phyloP scores from a whole-genome alignment of 176 grass and related monocot genomes.

The Juncus inflexus region DNA sequence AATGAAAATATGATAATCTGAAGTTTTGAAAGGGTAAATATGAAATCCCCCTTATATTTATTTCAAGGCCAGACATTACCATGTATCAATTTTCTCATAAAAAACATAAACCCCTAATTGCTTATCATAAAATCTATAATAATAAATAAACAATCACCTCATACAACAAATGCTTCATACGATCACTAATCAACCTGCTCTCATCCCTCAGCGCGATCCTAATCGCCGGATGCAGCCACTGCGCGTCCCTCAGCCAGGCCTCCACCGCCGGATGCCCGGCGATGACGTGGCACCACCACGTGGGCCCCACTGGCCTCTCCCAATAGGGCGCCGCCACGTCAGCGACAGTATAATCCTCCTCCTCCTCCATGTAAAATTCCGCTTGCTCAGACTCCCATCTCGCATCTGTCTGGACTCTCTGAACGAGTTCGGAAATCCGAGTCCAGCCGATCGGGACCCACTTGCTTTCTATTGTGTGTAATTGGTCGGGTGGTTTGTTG shows the following conservation, averaged over 20 bases:
- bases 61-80: no score
- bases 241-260: conserved; percentile 68
- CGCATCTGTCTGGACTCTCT: conserved; percentile 65
- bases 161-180: conserved; percentile 93
- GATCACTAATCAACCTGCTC: conserved; percentile 81
- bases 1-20: no score
- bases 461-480: conserved; percentile 25
- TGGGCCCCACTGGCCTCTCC: conserved; percentile 75
- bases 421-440: conserved; percentile 65
- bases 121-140: no score
- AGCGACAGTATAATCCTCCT: conserved; percentile 88
- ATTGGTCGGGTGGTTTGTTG: conserved; percentile 13
- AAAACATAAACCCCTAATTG: no score
- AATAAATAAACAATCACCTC: conserved; percentile 64
- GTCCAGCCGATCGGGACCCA: conserved; percentile 94
- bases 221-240: conserved; percentile 94
- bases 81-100: no score
- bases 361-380: conserved; percentile 47
- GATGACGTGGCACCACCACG: conserved; percentile 91
- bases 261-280: conserved; percentile 57
- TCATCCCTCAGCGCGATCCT: conserved; percentile 84
- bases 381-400: conserved; percentile 66
- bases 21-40: no score
- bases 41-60: no score
- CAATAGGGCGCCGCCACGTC: conserved; percentile 89